phyloP scores from a whole-genome alignment of 495 filamentous ascomycete genomes.

The Parachaetomium inaequale region DNA sequence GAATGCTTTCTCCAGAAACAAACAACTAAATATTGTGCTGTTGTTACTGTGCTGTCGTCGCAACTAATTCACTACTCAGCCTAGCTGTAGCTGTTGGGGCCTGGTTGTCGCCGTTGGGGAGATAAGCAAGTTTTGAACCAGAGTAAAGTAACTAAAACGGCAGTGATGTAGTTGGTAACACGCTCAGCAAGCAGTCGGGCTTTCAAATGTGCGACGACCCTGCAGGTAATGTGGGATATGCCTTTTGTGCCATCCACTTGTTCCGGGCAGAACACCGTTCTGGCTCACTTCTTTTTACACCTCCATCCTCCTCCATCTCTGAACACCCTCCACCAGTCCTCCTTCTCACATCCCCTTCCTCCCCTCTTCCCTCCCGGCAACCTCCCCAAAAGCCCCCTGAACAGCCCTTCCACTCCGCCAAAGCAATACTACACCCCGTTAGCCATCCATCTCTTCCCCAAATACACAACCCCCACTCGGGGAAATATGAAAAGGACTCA shows the following conservation, averaged over 20 bases:
- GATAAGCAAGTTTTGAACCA: no score
- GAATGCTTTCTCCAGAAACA: neutral
- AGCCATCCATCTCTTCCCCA: neutral
- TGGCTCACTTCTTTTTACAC: no score
- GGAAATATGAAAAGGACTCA: constrained; percentile 23
- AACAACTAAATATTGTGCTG: neutral
- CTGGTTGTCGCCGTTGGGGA: no score
- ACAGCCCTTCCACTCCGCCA: constrained; percentile 46
- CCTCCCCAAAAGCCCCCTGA: constrained; percentile 38
- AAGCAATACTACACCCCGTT: constrained; percentile 44
- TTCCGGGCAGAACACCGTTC: no score
- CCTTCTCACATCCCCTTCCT: constrained; percentile 12
- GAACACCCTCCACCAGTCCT: neutral
- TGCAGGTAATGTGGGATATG: no score
- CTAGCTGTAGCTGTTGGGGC: no score
- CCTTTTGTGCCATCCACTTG: no score
- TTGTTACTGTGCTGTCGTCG: neutral
- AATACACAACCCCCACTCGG: neutral
- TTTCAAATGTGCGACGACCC: no score
- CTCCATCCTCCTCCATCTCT: no score
- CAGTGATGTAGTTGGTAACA: no score
- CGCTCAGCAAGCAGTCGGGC: no score
- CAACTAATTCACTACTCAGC: neutral
- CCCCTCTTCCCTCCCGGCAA: neutral
- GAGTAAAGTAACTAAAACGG: no score